A percentile compares a stretch with the other conserved stretches of the same genome.
phyloP scores from a whole-genome alignment of 768 basidiomycete genomes.

The Lactarius hatsudake region DNA sequence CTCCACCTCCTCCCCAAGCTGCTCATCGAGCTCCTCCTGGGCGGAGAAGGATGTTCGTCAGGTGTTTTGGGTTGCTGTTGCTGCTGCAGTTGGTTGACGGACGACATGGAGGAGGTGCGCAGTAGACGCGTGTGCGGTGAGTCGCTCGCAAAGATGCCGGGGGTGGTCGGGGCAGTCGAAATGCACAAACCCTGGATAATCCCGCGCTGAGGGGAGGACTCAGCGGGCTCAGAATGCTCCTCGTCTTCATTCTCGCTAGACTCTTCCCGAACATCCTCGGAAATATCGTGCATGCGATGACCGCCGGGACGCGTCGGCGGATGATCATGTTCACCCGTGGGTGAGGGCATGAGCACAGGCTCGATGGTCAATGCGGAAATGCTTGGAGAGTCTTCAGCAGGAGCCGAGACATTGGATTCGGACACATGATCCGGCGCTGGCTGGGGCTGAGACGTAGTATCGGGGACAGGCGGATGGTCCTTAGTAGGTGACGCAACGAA shows the following conservation, averaged over 20 bases:
- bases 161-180: conserved; percentile 42
- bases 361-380: conserved; percentile 42
- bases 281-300: conserved; percentile 36
- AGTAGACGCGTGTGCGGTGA: conserved; percentile 25
- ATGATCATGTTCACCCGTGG: conserved; percentile 27
- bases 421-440: conserved; percentile 13
- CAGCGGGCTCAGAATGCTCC: not conserved
- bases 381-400: conserved; percentile 1
- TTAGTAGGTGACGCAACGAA: conserved; percentile 1
- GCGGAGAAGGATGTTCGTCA: not conserved
- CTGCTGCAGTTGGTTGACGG: conserved; percentile 2
- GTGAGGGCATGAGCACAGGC: conserved; percentile 45
- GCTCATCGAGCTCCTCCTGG: not conserved
- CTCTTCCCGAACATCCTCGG: conserved; percentile 24
- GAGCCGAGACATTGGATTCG: conserved; percentile 5
- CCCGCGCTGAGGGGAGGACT: conserved; percentile 7
- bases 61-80: not conserved
- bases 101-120: conserved; percentile 31
- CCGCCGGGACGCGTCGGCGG: conserved; percentile 38
- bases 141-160: conserved; percentile 22
- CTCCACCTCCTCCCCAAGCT: conserved; percentile 21
- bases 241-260: conserved; percentile 17
- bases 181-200: conserved; percentile 57
- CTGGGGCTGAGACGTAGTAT: not conserved
- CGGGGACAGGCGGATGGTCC: not conserved